phyloP scores from a whole-genome alignment of 208 protist genomes.

The Trypanosoma cruzi region DNA sequence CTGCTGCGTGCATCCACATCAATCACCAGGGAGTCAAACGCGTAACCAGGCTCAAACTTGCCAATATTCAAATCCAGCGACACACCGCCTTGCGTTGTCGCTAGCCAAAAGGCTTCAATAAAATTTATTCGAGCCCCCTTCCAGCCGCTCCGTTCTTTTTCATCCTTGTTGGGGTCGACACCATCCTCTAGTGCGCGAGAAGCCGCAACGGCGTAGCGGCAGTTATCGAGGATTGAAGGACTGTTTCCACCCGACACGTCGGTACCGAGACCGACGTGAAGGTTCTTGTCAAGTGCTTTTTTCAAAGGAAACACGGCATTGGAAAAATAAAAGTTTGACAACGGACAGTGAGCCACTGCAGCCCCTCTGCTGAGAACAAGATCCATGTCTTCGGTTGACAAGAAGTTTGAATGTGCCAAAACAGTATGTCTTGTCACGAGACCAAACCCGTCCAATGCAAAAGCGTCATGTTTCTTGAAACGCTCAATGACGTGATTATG shows the following conservation, averaged over 20 bases:
- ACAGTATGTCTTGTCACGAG: conserved; percentile 83
- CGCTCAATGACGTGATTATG: conserved; percentile 90
- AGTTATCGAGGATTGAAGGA: conserved; percentile 84
- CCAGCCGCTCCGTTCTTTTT: conserved; percentile 31
- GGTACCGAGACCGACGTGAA: conserved; percentile 94
- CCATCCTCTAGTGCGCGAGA: conserved; percentile 66
- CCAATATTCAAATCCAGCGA: conserved; percentile 90
- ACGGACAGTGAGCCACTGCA: conserved; percentile 91
- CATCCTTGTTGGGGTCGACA: conserved; percentile 34
- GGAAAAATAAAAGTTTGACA: conserved; percentile 93
- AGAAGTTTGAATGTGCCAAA: conserved; percentile 91
- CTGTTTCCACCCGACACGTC: conserved; percentile 93
- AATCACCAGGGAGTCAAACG: conserved; percentile 90
- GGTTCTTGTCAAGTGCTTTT: conserved; percentile 54
- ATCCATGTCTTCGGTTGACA: conserved; percentile 84
- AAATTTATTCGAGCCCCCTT: conserved; percentile 41
- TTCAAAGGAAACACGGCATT: conserved; percentile 74
- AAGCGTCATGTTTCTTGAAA: conserved; percentile 82
- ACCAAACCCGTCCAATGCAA: conserved; percentile 80
- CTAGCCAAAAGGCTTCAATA: conserved; percentile 85
- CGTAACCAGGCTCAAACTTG: conserved; percentile 81
- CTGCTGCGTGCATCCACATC: conserved; percentile 51
- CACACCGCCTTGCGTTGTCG: conserved; percentile 87
- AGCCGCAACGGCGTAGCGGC: conserved; percentile 73
- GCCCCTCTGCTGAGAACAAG: conserved; percentile 58